These are phyloP conservation scores for Phytophthora sojae DNA, from an alignment of 352 stramenopile genomes.

Conservation along the genomic window DNA sequence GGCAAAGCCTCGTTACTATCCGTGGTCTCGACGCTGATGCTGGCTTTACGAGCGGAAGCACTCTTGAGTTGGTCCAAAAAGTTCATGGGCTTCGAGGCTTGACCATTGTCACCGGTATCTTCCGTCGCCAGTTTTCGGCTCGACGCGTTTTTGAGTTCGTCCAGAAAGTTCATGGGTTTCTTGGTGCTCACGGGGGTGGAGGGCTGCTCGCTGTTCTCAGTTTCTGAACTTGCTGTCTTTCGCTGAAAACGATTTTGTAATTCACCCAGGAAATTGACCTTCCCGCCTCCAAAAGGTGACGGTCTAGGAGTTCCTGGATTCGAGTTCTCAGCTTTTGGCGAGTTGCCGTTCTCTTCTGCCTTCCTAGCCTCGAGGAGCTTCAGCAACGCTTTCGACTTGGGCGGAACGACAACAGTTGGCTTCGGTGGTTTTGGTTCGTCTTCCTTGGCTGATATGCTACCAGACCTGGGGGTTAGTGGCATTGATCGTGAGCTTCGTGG, in stretches of 20 bases:
- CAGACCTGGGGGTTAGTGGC: slow-evolving; percentile 6
- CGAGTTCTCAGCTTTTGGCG: slow-evolving; percentile 4
- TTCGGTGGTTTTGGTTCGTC: neutral
- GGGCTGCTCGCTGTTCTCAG: neutral
- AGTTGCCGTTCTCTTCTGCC: slow-evolving; percentile 27
- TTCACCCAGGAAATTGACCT: slow-evolving; percentile 47
- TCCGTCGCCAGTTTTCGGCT: slow-evolving; percentile 19
- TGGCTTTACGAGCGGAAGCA: slow-evolving; percentile 17
- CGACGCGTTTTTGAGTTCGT: slow-evolving; percentile 53
- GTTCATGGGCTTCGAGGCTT: slow-evolving; percentile 18
- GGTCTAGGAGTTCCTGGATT: slow-evolving; percentile 8
- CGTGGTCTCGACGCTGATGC: neutral
- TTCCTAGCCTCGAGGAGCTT: slow-evolving; percentile 46
- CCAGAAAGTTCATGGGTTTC: slow-evolving; percentile 50
- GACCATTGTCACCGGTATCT: neutral
- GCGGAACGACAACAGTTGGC: slow-evolving; percentile 26
- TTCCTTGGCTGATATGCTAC: slow-evolving; percentile 9
- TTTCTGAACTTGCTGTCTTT: slow-evolving; percentile 7
- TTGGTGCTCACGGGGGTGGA: neutral
- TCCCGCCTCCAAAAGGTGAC: slow-evolving; percentile 28
- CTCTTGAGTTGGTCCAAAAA: slow-evolving; percentile 68
- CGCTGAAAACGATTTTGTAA: slow-evolving; percentile 44
- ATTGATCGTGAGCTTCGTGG: slow-evolving; percentile 10
- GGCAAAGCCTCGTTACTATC: neutral
- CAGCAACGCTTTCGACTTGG: slow-evolving; percentile 64